Conservation (phyloP, 1,284 basidiomycete genomes). For the Tylopilus orsonianus region DNA sequence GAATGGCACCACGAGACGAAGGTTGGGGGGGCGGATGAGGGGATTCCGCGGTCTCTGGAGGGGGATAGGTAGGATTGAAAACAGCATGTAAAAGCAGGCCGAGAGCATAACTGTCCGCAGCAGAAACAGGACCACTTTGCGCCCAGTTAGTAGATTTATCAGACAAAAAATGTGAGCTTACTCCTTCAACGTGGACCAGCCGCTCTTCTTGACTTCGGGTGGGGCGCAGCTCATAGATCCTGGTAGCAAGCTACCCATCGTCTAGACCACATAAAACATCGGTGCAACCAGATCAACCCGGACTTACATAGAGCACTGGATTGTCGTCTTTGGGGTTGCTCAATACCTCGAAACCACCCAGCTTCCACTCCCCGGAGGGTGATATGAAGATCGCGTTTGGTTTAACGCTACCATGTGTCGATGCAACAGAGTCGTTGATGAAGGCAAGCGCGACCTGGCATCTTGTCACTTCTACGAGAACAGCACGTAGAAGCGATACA, state of each 20-base stretch:
- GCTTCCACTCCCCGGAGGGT: conserved; percentile 92
- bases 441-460: conserved; percentile 85
- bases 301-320: conserved; percentile 77
- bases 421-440: conserved; percentile 82
- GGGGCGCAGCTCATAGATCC: conserved; percentile 59
- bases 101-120: conserved; percentile 83
- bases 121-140: conserved; percentile 65
- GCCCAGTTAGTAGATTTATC: conserved; percentile 2
- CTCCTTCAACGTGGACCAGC: conserved; percentile 86
- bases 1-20: conserved; percentile 78
- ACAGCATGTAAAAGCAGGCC: conserved; percentile 82
- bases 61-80: conserved; percentile 80
- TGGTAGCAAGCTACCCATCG: conserved; percentile 67
- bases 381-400: conserved; percentile 85
- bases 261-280: conserved; percentile 45
- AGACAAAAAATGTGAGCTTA: conserved; percentile 38
- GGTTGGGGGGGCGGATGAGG: conserved; percentile 73
- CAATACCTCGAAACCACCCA: conserved; percentile 92
- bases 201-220: conserved; percentile 90
- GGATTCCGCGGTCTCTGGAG: conserved; percentile 65
- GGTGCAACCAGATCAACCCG: conserved; percentile 4
- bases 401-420: conserved; percentile 87
- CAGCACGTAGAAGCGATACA: background rate
- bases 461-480: conserved; percentile 12
- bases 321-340: conserved; percentile 79